phyloP scores from a whole-genome alignment of 768 basidiomycete genomes.

The Auricularia heimuer region DNA sequence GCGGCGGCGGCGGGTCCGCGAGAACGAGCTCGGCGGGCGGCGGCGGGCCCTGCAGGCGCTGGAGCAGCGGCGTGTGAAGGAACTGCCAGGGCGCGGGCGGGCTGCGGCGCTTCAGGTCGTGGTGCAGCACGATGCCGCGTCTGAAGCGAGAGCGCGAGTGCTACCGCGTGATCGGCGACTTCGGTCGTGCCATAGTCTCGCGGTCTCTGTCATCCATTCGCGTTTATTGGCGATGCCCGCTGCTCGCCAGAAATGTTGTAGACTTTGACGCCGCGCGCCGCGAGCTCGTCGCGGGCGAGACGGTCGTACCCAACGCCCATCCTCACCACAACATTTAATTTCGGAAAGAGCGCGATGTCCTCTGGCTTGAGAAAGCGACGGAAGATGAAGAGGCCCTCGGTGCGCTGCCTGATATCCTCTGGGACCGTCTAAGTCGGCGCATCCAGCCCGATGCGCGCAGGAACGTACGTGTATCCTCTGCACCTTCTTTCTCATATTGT shows the following conservation, averaged over 20 bases:
- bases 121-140: too few species aligned
- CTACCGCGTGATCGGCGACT: conserved; percentile 16
- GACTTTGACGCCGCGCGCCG: conserved; percentile 9
- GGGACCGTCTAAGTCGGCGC: background rate
- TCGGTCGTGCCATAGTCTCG: conserved; percentile 15
- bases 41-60: too few species aligned
- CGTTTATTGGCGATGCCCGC: background rate
- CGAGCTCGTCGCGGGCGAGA: conserved; percentile 11
- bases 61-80: too few species aligned
- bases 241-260: conserved; percentile 13
- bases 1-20: too few species aligned
- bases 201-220: background rate
- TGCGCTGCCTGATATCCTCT: conserved; percentile 6
- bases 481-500: too few species aligned
- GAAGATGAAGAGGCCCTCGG: conserved; percentile 11
- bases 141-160: too few species aligned
- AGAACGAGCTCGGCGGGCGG: too few species aligned
- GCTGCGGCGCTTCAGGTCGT: too few species aligned
- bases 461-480: background rate
- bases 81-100: too few species aligned
- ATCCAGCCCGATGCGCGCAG: conserved; percentile 1
- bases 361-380: conserved; percentile 6
- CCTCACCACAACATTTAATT: conserved; percentile 11
- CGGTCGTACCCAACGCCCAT: conserved; percentile 15
- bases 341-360: conserved; percentile 11